Conservation (phyloP, 108 stramenopile species). For the Cyclotella atomus region DNA sequence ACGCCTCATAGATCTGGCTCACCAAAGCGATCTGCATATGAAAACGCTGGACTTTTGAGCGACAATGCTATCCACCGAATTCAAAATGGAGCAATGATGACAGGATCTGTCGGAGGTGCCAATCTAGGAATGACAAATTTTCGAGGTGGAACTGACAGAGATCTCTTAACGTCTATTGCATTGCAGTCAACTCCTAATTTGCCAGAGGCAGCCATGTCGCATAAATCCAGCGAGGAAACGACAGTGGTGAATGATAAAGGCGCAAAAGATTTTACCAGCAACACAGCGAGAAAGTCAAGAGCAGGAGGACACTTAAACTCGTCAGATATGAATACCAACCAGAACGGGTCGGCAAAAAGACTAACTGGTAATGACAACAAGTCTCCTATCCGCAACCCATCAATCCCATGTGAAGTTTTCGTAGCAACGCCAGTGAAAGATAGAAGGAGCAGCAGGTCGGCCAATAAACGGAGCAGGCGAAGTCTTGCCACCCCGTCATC, state of each 20-base stretch:
- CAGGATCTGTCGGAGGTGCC: constrained; percentile 21
- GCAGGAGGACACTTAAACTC: not conserved
- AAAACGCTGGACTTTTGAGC: constrained; percentile 14
- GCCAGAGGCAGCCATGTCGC: constrained; percentile 19
- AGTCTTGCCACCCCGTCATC: not conserved
- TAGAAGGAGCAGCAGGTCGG: not conserved
- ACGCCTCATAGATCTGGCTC: not conserved
- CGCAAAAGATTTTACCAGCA: constrained; percentile 2
- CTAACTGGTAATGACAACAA: not conserved
- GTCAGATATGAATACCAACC: not conserved
- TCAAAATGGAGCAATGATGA: constrained; percentile 35
- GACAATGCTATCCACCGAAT: constrained; percentile 30
- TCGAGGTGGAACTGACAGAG: constrained; percentile 1
- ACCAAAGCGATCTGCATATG: not conserved
- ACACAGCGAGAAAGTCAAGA: not conserved
- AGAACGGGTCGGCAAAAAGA: not conserved
- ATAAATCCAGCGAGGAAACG: constrained; percentile 23
- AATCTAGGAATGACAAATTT: not conserved
- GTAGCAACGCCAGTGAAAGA: not conserved
- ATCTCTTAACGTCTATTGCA: constrained; percentile 28
- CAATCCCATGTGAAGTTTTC: not conserved
- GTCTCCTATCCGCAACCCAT: too few species aligned
- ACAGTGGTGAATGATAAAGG: constrained; percentile 33
- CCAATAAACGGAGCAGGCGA: not conserved
- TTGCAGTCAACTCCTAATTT: constrained; percentile 21